These are phyloP conservation scores for Cutaneotrichosporon cavernicola DNA, from an alignment of 1,284 basidiomycete species.

Conservation along the genomic window DNA sequence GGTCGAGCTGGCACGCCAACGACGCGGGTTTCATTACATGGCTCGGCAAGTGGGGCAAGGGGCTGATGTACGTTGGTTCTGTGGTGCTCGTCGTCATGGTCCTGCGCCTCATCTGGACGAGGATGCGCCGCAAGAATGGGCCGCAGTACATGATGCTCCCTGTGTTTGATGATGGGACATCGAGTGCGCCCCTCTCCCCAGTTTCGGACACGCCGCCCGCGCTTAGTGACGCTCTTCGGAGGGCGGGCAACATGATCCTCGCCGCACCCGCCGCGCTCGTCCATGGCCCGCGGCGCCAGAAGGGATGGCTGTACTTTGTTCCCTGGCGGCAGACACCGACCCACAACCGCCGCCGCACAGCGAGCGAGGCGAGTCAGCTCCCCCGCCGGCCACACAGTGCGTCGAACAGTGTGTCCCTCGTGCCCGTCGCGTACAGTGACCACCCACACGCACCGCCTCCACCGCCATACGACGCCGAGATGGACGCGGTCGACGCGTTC, in stretches of 20 bases:
- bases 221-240: slow-evolving; percentile 37
- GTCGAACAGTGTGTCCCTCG: not conserved
- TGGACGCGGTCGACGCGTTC: slow-evolving; percentile 43
- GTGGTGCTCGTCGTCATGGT: slow-evolving; percentile 68
- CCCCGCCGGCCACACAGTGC: slow-evolving; percentile 25
- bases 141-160: slow-evolving; percentile 26
- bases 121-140: slow-evolving; percentile 25
- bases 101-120: slow-evolving; percentile 60
- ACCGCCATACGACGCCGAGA: slow-evolving; percentile 16
- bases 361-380: slow-evolving; percentile 43
- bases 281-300: slow-evolving; percentile 23
- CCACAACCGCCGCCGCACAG: slow-evolving; percentile 35
- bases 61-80: slow-evolving; percentile 76
- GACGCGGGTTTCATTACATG: slow-evolving; percentile 91
- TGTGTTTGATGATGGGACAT: slow-evolving; percentile 14
- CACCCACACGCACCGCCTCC: not conserved
- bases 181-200: slow-evolving; percentile 15
- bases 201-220: slow-evolving; percentile 28
- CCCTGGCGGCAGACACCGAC: slow-evolving; percentile 28
- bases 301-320: slow-evolving; percentile 50
- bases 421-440: slow-evolving; percentile 8
- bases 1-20: slow-evolving; percentile 93
- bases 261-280: slow-evolving; percentile 46
- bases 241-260: slow-evolving; percentile 45
- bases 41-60: slow-evolving; percentile 80